phyloP scores from a whole-genome alignment of 73 alveolate genomes.

The Paramecium pentaurelia region DNA sequence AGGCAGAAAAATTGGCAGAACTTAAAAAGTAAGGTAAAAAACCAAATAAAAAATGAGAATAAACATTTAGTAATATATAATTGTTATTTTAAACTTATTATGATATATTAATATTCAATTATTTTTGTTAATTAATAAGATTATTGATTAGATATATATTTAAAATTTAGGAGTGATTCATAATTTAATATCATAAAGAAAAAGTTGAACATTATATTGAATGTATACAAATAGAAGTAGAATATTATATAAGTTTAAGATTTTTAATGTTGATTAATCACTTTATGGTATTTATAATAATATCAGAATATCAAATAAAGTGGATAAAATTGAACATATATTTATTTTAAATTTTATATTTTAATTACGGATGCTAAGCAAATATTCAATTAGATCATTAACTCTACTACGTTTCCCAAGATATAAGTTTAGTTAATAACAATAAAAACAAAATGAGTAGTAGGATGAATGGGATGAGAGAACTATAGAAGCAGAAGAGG shows the following conservation, averaged over 20 bases:
- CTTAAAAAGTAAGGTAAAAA: conserved; percentile 55
- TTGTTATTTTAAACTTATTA: not conserved
- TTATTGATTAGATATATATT: too few relatives aligned
- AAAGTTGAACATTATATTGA: too few relatives aligned
- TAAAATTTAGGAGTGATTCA: too few relatives aligned
- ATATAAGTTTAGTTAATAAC: not conserved
- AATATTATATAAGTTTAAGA: too few relatives aligned
- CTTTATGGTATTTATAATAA: not conserved
- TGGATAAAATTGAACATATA: conserved; percentile 17
- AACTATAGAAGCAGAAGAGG: conserved; percentile 15
- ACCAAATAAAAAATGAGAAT: conserved; percentile 50
- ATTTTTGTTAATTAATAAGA: too few relatives aligned
- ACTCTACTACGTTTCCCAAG: not conserved
- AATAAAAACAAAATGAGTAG: not conserved
- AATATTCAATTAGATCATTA: not conserved
- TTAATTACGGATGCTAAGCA: conserved; percentile 26
- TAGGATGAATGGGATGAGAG: not conserved
- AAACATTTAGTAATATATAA: not conserved
- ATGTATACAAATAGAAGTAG: not conserved
- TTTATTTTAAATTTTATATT: not conserved
- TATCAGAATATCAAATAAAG: not conserved
- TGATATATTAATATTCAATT: not conserved
- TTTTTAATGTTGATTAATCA: not conserved
- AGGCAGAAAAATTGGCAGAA: conserved; percentile 49
- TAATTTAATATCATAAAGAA: too few relatives aligned